phyloP scores from a whole-genome alignment of 345 rosid species.

The Luvunga scandens region DNA sequence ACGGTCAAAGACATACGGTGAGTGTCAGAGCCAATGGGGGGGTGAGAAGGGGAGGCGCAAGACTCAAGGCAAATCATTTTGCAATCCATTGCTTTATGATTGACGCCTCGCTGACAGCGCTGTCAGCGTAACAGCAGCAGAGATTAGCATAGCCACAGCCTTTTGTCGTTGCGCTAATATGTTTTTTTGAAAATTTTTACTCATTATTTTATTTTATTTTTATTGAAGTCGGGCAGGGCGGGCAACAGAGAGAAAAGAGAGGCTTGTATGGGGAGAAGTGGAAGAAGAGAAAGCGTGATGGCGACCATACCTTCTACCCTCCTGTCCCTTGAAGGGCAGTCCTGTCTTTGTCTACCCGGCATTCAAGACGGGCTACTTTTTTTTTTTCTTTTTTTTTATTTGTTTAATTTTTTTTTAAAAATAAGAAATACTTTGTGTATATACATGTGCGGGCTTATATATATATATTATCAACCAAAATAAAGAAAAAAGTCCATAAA shows the following conservation, averaged over 20 bases:
- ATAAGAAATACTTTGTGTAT: too few species aligned
- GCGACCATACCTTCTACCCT: slow-evolving; percentile 40
- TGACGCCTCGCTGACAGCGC: slow-evolving; percentile 55
- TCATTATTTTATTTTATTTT: too few species aligned
- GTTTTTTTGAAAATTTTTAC: neutral
- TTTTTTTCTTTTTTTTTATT: neutral
- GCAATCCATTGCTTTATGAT: slow-evolving; percentile 72
- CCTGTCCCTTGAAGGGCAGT: slow-evolving; percentile 29
- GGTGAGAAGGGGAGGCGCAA: slow-evolving; percentile 2
- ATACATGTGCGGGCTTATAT: too few species aligned
- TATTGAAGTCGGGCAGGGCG: neutral
- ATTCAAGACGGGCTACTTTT: slow-evolving; percentile 31
- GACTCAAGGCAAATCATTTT: slow-evolving; percentile 48
- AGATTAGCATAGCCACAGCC: slow-evolving; percentile 13
- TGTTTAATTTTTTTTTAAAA: neutral
- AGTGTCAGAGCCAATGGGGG: slow-evolving; percentile 19
- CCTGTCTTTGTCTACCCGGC: slow-evolving; percentile 47
- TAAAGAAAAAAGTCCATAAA: too few species aligned
- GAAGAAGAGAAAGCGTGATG: slow-evolving; percentile 18
- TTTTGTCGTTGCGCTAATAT: slow-evolving; percentile 34
- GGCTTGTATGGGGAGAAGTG: neutral
- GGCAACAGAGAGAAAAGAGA: neutral
- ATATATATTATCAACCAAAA: too few species aligned
- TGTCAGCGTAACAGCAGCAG: slow-evolving; percentile 34
- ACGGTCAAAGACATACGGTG: slow-evolving; percentile 41